A percentile compares a stretch with the other conserved stretches of the same genome.
Evolutionary conservation across 1,284 basidiomycete genomes (phyloP).

Genomic region (Cutaneotrichosporon cyanovorans): DNA sequence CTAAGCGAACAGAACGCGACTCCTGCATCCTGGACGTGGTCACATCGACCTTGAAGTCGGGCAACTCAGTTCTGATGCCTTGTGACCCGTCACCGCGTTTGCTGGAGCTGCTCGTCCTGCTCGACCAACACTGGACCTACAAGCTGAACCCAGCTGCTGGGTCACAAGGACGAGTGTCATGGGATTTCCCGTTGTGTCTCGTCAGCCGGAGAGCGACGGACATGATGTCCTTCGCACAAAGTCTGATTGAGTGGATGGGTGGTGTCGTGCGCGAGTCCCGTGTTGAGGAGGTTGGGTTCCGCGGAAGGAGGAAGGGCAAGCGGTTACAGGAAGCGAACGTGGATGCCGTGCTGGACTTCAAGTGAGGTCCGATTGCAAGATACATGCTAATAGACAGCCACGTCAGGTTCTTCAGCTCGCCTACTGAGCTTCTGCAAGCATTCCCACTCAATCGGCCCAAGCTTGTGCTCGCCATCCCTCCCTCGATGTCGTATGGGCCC

Average conservation of each 20-base stretch:
- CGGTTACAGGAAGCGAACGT: constrained; percentile 39
- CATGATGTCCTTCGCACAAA: constrained; percentile 87
- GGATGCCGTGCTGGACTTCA: constrained; percentile 44
- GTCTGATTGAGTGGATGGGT: constrained; percentile 98
- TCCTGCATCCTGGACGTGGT: constrained; percentile 80
- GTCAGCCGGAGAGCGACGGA: constrained; percentile 84
- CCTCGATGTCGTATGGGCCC: constrained; percentile 84
- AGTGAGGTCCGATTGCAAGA: constrained; percentile 29
- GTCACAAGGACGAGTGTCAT: constrained; percentile 12
- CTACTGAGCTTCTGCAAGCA: constrained; percentile 68
- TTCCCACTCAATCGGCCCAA: constrained; percentile 83
- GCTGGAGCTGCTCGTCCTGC: constrained; percentile 84
- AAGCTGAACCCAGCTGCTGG: constrained; percentile 51
- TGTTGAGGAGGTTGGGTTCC: constrained; percentile 57
- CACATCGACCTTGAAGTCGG: constrained; percentile 65
- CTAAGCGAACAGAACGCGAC: constrained; percentile 85
- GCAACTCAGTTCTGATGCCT: constrained; percentile 82
- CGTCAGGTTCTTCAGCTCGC: constrained; percentile 78
- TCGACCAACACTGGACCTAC: constrained; percentile 97
- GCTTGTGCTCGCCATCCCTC: constrained; percentile 85
- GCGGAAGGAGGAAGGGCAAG: constrained; percentile 51
- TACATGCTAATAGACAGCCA: constrained; percentile 52
- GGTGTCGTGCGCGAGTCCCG: constrained; percentile 85
- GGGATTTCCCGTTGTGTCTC: constrained; percentile 72
- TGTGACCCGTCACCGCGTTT: constrained; percentile 90